Percentiles rank a stretch among this genome's conserved stretches.
Evolutionary conservation across 2,329 filamentous ascomycete genomes (phyloP).

Genomic region (Penicillium sp.): DNA sequence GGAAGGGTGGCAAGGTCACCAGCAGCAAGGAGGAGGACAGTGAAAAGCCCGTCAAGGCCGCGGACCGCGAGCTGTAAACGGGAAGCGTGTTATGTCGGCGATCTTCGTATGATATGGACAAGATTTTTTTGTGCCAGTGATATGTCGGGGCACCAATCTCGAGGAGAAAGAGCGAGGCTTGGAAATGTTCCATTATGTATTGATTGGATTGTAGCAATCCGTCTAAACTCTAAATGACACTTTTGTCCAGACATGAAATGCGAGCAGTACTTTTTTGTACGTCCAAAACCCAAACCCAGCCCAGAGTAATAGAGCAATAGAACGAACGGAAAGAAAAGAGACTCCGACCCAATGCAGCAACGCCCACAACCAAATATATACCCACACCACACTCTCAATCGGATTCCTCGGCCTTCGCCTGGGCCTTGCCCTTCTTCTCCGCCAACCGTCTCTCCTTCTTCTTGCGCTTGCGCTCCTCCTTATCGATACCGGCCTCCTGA

Average conservation of each 20-base stretch:
- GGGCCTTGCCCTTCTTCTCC: slow-evolving; percentile 43
- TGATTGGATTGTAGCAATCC: slow-evolving; percentile 11
- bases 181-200: slow-evolving; percentile 11
- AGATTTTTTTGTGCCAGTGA: neutral
- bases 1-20: slow-evolving; percentile 62
- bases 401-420: slow-evolving; percentile 29
- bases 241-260: slow-evolving; percentile 24
- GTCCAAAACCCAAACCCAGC: slow-evolving; percentile 7
- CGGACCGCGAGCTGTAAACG: slow-evolving; percentile 70
- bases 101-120: neutral
- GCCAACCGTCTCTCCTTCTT: slow-evolving; percentile 56
- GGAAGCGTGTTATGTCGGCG: neutral
- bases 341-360: slow-evolving; percentile 31
- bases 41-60: slow-evolving; percentile 65
- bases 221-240: slow-evolving; percentile 13
- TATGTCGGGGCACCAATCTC: neutral
- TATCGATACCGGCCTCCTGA: slow-evolving; percentile 47
- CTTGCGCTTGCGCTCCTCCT: slow-evolving; percentile 54
- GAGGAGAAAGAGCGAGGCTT: slow-evolving; percentile 1
- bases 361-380: slow-evolving; percentile 22
- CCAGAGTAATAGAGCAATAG: slow-evolving; percentile 11
- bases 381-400: slow-evolving; percentile 19
- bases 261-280: slow-evolving; percentile 11
- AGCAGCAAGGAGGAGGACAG: slow-evolving; percentile 54
- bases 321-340: slow-evolving; percentile 13